phyloP scores from a whole-genome alignment of 768 basidiomycete genomes.

The Porpolomopsis calyptriformis region DNA sequence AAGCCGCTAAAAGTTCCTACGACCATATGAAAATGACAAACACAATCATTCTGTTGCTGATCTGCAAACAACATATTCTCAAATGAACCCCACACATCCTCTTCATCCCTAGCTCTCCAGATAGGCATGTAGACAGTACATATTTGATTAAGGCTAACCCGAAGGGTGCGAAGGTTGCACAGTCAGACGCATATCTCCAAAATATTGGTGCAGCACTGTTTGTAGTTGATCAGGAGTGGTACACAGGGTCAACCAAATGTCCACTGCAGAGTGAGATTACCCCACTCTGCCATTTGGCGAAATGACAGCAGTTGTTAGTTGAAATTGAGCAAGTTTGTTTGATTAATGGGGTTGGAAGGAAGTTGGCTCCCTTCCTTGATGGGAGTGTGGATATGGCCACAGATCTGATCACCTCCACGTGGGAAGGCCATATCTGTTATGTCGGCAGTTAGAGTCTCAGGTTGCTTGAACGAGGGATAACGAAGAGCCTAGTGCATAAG shows the following conservation, averaged over 20 bases:
- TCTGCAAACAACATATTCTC: constrained; percentile 30
- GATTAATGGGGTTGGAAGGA: constrained; percentile 12
- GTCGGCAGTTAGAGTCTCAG: no score
- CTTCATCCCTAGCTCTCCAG: constrained; percentile 25
- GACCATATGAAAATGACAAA: constrained; percentile 25
- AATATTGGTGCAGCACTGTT: constrained; percentile 18
- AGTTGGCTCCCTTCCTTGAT: constrained; percentile 24
- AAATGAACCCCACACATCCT: constrained; percentile 26
- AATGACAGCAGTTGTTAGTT: constrained; percentile 33
- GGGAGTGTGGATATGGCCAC: constrained; percentile 24
- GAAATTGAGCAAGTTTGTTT: constrained; percentile 16
- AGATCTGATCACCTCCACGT: constrained; percentile 13
- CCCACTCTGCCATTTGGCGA: constrained; percentile 44
- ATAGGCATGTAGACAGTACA: constrained; percentile 28
- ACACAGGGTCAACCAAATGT: constrained; percentile 35
- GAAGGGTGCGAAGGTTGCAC: constrained; percentile 23
- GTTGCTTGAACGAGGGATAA: no score
- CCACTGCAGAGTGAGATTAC: constrained; percentile 33
- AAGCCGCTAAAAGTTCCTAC: constrained; percentile 15
- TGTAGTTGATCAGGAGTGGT: constrained; percentile 27
- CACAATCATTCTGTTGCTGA: constrained; percentile 22
- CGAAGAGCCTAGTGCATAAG: no score
- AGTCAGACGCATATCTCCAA: constrained; percentile 27
- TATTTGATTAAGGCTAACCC: constrained; percentile 35
- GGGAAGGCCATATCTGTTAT: constrained; percentile 34